Evolutionary conservation across 139 green algal genomes (phyloP), one percentile per base, ranked within the genome.

Genomic region (Tetratostichococcus sp.): DNA sequence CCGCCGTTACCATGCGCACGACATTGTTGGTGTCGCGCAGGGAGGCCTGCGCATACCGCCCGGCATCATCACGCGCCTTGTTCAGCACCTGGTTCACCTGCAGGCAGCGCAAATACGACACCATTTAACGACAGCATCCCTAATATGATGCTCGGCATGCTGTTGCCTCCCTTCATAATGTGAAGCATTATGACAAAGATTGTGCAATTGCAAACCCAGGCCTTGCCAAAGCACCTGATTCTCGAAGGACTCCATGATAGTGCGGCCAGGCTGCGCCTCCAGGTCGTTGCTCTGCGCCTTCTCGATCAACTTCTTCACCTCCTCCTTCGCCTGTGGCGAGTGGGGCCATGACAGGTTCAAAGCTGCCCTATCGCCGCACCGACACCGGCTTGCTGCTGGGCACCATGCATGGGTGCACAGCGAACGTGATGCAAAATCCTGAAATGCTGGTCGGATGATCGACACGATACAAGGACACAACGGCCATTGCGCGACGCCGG

Each of bases 1-100:
- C 95, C 17, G 91, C 92, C 4, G 89, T 95, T 35, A 98, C 94
- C 96, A 99, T 99, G 80, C 92, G 92, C 81, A 98, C 95, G 30
- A 99, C 93, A 82, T 99, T 98, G 91, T 99, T 99, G 72, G 84
- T 89, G 76, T 95, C 95, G 42, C 86, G 81, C 65, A 99, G 84
- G 19, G 83, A 92, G 70, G 82, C 78, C 82, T 98, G 93, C 23
- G 96, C 96, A 33, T 82, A 89, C 73, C 95, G 95, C 72, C 96
- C 96, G 32, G 95, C 94, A 67, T 98, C 89, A 71, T 98, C 93
- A 76, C 94, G 88, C 42, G 95, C 94, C 77, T 93, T 95, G 86
- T 99, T 99, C 59, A 99, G 83, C 68, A 94, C 89, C 57, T 90
- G 77, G 43, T 92, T 92, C 35, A 92, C 87, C 73, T 77, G 73